Percentiles rank a stretch among this genome's conserved stretches.
Evolutionary conservation across 192 early-diverging fungal genomes (phyloP).

Genomic region (Podochytrium sp.): DNA sequence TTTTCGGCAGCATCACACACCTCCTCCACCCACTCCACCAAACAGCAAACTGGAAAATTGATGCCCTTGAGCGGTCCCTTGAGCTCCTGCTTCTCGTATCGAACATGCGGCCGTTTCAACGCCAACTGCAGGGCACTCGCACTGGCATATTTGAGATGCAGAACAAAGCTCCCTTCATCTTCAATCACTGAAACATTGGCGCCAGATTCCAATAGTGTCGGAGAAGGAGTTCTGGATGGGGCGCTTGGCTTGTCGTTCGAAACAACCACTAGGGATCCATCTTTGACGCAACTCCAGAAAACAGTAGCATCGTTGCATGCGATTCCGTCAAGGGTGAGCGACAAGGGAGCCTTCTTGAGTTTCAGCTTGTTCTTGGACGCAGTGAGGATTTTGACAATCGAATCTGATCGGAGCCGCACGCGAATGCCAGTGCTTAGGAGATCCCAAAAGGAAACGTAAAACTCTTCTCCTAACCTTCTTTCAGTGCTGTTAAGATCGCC

Average conservation of each 20-base stretch:
- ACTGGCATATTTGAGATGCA: conserved; percentile 40
- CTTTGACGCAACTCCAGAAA: background rate
- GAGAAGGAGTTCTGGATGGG: background rate
- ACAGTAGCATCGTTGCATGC: background rate
- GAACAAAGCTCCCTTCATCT: conserved; percentile 1
- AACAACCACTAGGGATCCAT: conserved; percentile 21
- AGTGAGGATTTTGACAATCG: background rate
- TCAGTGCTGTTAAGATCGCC: background rate
- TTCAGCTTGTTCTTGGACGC: conserved; percentile 34
- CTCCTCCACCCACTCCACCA: conserved; percentile 27
- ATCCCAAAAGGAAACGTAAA: background rate
- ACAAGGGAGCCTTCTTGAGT: conserved; percentile 22
- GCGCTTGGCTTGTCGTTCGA: background rate
- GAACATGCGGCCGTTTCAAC: conserved; percentile 47
- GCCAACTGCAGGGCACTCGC: conserved; percentile 27
- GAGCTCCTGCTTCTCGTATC: conserved; percentile 49
- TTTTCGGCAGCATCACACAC: background rate
- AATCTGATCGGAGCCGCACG: background rate
- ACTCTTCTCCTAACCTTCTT: background rate
- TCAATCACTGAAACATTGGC: background rate
- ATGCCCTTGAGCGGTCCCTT: conserved; percentile 57
- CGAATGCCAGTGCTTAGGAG: background rate
- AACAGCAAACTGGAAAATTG: conserved; percentile 44
- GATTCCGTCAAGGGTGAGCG: conserved; percentile 8
- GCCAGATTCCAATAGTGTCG: background rate